Evolutionary conservation across 441 rosid genomes (phyloP).

Genomic region (Metrosideros polymorpha): DNA sequence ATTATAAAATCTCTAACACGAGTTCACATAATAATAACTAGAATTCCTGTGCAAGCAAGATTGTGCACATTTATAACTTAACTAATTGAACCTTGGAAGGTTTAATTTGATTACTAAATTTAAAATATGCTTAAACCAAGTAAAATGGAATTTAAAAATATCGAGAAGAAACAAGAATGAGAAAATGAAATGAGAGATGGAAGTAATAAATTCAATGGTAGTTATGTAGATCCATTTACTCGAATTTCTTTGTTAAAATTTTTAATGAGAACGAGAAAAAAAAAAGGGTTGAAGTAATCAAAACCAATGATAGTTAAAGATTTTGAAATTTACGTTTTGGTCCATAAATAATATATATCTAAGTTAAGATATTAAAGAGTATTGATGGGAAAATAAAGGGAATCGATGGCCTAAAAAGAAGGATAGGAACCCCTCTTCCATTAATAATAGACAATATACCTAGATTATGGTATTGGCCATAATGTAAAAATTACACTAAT

Average conservation of each 20-base stretch:
- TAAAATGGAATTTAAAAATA: background rate
- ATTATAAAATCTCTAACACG: background rate
- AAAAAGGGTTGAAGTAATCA: background rate
- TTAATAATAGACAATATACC: background rate
- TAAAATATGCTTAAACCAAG: background rate
- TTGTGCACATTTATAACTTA: background rate
- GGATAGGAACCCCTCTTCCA: background rate
- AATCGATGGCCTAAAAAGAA: background rate
- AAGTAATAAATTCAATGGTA: background rate
- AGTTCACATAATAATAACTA: background rate
- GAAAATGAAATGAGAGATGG: background rate
- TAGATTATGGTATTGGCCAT: background rate
- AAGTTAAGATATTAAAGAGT: background rate
- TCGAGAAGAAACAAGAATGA: background rate
- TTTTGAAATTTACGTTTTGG: background rate
- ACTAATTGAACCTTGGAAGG: fast-evolving
- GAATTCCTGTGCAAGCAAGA: background rate
- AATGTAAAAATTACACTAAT: background rate
- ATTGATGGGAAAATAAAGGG: background rate
- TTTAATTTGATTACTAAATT: background rate
- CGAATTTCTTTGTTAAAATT: no score
- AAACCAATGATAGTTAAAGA: background rate
- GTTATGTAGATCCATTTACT: background rate
- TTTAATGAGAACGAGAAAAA: background rate
- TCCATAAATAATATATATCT: background rate